phyloP scores from a whole-genome alignment of 768 basidiomycete genomes.

The Tylopilus plumbeoviolaceoides region DNA sequence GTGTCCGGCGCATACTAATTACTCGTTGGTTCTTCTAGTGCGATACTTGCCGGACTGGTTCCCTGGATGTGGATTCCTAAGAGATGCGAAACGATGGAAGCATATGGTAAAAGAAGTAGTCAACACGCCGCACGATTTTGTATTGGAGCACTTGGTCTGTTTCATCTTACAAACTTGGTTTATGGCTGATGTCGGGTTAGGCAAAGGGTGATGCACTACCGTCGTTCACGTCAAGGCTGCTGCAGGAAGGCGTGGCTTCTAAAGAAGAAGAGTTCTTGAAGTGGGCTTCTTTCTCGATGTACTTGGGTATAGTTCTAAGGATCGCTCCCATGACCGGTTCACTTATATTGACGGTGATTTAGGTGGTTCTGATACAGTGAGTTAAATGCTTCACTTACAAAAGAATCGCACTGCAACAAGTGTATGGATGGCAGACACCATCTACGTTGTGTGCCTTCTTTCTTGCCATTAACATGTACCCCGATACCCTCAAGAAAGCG shows the following conservation, averaged over 20 bases:
- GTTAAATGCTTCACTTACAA: constrained; percentile 18
- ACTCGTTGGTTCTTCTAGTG: neutral
- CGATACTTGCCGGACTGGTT: constrained; percentile 20
- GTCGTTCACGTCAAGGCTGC: constrained; percentile 11
- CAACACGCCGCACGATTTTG: constrained; percentile 1
- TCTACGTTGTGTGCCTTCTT: constrained; percentile 13
- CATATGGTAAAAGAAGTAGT: constrained; percentile 2
- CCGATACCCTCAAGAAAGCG: constrained; percentile 5
- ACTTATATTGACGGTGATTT: neutral
- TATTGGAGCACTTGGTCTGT: constrained; percentile 16
- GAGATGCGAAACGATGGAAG: constrained; percentile 4
- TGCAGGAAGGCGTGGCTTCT: constrained; percentile 6
- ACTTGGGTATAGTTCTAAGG: constrained; percentile 7
- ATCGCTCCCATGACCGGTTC: neutral
- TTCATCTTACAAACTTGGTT: neutral
- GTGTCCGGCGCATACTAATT: neutral
- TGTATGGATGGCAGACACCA: constrained; percentile 11
- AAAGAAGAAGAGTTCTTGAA: constrained; percentile 12
- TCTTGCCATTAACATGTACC: constrained; percentile 15
- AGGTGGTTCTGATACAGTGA: constrained; percentile 27
- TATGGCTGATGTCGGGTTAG: neutral
- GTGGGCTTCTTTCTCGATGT: constrained; percentile 17
- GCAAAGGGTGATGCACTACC: constrained; percentile 7
- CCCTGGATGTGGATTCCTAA: constrained; percentile 19
- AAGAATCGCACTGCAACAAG: neutral